phyloP scores from a whole-genome alignment of 2,329 filamentous ascomycete genomes.

The Trichoderma arundinaceum region DNA sequence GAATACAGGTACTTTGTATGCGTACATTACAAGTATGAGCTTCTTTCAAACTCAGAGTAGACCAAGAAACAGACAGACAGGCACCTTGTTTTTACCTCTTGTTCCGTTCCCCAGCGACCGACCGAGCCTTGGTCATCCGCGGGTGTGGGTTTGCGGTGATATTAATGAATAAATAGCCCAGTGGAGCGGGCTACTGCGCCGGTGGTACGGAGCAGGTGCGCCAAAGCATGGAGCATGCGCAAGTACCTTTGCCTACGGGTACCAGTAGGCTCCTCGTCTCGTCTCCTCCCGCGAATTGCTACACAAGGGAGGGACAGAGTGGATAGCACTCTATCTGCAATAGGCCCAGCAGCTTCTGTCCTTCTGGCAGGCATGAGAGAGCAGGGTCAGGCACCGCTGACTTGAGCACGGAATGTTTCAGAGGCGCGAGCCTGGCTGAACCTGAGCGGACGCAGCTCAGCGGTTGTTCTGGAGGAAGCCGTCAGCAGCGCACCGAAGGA shows the following conservation, averaged over 20 bases:
- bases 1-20: no score
- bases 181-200: slow-evolving; percentile 15
- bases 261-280: not conserved
- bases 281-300: slow-evolving; percentile 7
- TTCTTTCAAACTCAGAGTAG: not conserved
- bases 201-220: not conserved
- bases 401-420: slow-evolving; percentile 32
- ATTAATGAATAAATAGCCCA: not conserved
- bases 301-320: not conserved
- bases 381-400: slow-evolving; percentile 23
- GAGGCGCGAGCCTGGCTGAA: slow-evolving; percentile 8
- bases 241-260: no score
- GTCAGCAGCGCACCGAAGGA: slow-evolving; percentile 28
- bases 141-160: not conserved
- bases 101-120: not conserved
- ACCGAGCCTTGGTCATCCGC: not conserved
- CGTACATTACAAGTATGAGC: not conserved
- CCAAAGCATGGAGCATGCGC: not conserved
- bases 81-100: not conserved
- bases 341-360: not conserved
- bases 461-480: not conserved
- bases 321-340: slow-evolving; percentile 16
- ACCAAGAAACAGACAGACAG: not conserved
- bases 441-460: slow-evolving; percentile 8
- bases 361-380: not conserved